Evolutionary conservation across 2,329 filamentous ascomycete genomes (phyloP).

Genomic region (Ustulina deusta): DNA sequence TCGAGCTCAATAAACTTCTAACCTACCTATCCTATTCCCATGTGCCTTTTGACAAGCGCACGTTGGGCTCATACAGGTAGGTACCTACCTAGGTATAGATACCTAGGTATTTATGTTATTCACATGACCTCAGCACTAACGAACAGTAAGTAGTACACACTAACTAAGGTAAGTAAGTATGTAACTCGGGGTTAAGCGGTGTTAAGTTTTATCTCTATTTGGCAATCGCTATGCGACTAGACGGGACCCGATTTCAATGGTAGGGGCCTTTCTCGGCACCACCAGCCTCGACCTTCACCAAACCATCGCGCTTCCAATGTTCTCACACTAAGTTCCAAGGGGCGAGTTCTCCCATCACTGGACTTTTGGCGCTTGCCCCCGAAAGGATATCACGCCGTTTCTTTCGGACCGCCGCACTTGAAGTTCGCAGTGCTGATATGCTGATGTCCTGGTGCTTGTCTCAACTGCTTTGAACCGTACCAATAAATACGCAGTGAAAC

Average conservation of each 20-base stretch:
- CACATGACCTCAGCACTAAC: too few relatives aligned
- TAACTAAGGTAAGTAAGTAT: background rate
- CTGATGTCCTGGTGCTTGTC: background rate
- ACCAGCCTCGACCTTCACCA: background rate
- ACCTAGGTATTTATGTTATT: background rate
- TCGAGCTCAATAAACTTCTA: background rate
- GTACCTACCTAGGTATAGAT: too few relatives aligned
- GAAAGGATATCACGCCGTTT: background rate
- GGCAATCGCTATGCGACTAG: slow-evolving; percentile 6
- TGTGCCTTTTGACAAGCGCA: background rate
- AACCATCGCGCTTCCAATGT: slow-evolving; percentile 10
- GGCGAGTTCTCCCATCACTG: background rate
- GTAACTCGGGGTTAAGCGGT: slow-evolving; percentile 12
- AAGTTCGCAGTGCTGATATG: background rate
- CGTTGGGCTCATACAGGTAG: background rate
- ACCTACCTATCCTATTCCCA: background rate
- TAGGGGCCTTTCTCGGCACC: background rate
- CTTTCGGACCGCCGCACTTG: background rate
- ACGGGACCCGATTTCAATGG: background rate
- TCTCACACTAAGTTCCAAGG: background rate
- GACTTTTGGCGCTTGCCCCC: background rate
- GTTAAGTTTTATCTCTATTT: slow-evolving; percentile 19
- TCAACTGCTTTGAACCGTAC: background rate
- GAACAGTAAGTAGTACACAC: too few relatives aligned
- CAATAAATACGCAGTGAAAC: background rate